A percentile compares a stretch with the other conserved stretches of the same genome.
Evolutionary conservation across 345 rosid species (phyloP).

Genomic region (Conringia planisiliqua): DNA sequence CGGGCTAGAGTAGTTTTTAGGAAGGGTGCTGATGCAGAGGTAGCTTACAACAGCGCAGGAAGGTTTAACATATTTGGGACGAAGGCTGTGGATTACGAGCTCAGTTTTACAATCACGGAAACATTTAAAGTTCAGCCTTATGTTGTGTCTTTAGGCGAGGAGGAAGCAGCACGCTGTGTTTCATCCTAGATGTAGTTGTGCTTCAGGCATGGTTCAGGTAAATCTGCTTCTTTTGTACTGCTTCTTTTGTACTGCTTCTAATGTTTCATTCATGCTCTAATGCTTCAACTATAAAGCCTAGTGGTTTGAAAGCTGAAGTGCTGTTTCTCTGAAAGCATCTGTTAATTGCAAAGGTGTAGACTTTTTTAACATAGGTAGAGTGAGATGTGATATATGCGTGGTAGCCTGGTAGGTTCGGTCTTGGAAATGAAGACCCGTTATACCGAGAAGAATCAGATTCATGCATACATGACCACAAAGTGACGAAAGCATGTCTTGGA

Average conservation of each 20-base stretch:
- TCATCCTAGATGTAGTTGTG: slow-evolving; percentile 7
- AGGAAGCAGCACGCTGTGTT: slow-evolving; percentile 30
- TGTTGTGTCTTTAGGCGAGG: slow-evolving; percentile 41
- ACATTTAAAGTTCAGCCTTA: slow-evolving; percentile 44
- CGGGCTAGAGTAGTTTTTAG: slow-evolving; percentile 89
- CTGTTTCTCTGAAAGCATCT: no score
- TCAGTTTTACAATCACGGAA: slow-evolving; percentile 53
- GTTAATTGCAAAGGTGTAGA: neutral
- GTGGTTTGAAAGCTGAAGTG: neutral
- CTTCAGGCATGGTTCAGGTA: slow-evolving; percentile 34
- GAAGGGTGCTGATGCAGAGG: slow-evolving; percentile 72
- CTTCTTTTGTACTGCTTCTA: no score
- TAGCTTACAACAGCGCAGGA: slow-evolving; percentile 70
- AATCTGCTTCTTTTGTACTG: no score
- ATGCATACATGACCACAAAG: neutral
- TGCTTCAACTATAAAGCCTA: neutral
- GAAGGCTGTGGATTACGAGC: slow-evolving; percentile 68
- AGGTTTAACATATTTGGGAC: slow-evolving; percentile 78
- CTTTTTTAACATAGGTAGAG: neutral
- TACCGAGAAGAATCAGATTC: no score
- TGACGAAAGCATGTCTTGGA: neutral
- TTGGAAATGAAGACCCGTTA: slow-evolving; percentile 1
- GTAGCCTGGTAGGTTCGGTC: neutral
- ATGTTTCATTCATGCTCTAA: neutral
- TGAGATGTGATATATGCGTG: neutral